These are phyloP conservation scores for Lactarius psammicola DNA, from an alignment of 768 basidiomycete genomes.

Conservation along the genomic window DNA sequence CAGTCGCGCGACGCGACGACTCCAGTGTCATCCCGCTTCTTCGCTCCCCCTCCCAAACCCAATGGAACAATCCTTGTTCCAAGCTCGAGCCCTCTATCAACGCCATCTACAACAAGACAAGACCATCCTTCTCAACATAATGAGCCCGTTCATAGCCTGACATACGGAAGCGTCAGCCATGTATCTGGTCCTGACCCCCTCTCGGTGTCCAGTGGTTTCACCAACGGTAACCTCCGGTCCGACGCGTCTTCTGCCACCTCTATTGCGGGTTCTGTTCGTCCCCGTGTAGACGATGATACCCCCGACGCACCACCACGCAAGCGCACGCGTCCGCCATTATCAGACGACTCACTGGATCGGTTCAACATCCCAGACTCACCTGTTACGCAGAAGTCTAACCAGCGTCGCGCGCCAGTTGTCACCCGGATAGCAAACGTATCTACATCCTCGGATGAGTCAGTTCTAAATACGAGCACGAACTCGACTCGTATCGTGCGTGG, in stretches of 20 bases:
- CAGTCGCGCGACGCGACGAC: constrained; percentile 78
- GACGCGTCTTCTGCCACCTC: constrained; percentile 57
- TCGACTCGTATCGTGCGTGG: constrained; percentile 35
- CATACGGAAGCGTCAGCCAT: constrained; percentile 39
- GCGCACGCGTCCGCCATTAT: constrained; percentile 54
- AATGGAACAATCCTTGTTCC: constrained; percentile 68
- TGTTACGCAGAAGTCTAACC: constrained; percentile 52
- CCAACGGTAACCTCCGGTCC: constrained; percentile 34
- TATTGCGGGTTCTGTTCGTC: constrained; percentile 40
- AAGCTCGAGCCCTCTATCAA: constrained; percentile 62
- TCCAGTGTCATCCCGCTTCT: constrained; percentile 52
- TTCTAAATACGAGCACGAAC: constrained; percentile 41
- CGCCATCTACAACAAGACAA: constrained; percentile 41
- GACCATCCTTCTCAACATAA: constrained; percentile 43
- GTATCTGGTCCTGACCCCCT: constrained; percentile 17
- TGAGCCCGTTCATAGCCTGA: constrained; percentile 41
- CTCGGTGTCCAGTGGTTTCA: constrained; percentile 22
- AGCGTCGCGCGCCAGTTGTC: constrained; percentile 45
- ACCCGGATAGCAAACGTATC: constrained; percentile 40
- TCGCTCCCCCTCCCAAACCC: constrained; percentile 48
- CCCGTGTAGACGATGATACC: constrained; percentile 41
- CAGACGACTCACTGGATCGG: constrained; percentile 41
- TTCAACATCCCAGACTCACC: constrained; percentile 51
- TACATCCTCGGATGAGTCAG: constrained; percentile 67
- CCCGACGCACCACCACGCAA: constrained; percentile 64